Base-by-base conservation (phyloP, 106 monocot species). In the Platanthera zijinensis region DNA sequence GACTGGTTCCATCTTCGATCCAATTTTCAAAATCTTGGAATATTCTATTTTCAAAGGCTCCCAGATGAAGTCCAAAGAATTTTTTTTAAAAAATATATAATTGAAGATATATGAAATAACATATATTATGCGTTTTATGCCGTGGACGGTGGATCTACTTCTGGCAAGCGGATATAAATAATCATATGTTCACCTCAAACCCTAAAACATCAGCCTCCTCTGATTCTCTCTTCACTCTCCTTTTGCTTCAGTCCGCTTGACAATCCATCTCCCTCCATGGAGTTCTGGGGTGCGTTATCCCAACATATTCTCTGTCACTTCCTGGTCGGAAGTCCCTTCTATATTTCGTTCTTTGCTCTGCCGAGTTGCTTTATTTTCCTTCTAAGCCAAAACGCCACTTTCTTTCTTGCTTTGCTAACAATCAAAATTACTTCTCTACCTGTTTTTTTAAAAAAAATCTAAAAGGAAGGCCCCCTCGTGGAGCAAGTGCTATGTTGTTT, bases 271-370 rank as follows among this genome's bases (percentile, higher is more conserved):
- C 5, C 17, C 48, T 39, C 48, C 10, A 70, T 70, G 70, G 70
- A 70, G 70, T 70, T 70, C n/a, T 70, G 70, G 70, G 70, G 70
- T 70, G 17, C 14, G 48, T n/a, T 47, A 13, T 14, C 18, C n/a
- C 13, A 6, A 39, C 39, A 39, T 10, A 62, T 62, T 62, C 18
- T 62, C 61, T 15, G 6, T 62, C 46, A 13, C 13, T 39, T 6
- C 69, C 5, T 39, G 47, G 7, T 70, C 70, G 5, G 15, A 7
- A 11, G 30, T 3, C 11, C 32, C 30, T 3, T 47, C 17, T 48
- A 5, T 25, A 8, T 70, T 45, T 68, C 39, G 30, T 10, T 68
- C 2, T 45, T 13, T 70, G 5, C 7, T 70, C 15, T 17, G 48
- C 17, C 70, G 3, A 47, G n/a, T 17, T 0, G n/a, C 13, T 1